Evolutionary conservation across 139 green algal species (phyloP).

Genomic region (Picochlorum sp.): DNA sequence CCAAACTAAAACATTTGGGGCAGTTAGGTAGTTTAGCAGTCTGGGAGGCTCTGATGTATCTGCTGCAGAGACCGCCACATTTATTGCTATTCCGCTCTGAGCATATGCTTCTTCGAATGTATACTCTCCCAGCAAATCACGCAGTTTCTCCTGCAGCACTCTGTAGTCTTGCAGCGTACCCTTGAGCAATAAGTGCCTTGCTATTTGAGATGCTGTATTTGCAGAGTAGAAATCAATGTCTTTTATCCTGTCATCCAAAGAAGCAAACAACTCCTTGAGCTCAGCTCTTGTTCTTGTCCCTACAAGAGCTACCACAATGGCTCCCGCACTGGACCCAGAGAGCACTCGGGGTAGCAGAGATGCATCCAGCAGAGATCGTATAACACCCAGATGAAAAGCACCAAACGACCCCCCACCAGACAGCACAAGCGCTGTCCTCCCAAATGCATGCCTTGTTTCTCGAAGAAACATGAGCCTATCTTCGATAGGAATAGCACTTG

Average conservation of each 20-base stretch:
- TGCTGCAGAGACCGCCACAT: constrained; percentile 72
- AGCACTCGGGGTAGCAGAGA: constrained; percentile 81
- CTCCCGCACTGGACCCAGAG: constrained; percentile 73
- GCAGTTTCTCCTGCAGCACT: constrained; percentile 40
- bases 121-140: constrained; percentile 60
- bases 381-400: constrained; percentile 37
- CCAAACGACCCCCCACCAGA: constrained; percentile 82
- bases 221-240: constrained; percentile 84
- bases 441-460: constrained; percentile 87
- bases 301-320: constrained; percentile 42
- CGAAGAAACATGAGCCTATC: constrained; percentile 83
- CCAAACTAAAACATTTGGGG: constrained; percentile 77
- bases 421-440: constrained; percentile 87
- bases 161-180: constrained; percentile 40
- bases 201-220: constrained; percentile 46
- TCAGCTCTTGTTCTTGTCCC: constrained; percentile 57
- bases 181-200: constrained; percentile 56
- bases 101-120: constrained; percentile 83
- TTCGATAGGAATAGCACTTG: constrained; percentile 34
- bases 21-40: constrained; percentile 89
- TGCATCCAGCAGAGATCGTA: constrained; percentile 71
- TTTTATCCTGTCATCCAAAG: constrained; percentile 18
- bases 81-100: constrained; percentile 75
- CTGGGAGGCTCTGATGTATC: constrained; percentile 87
- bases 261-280: constrained; percentile 52